A percentile compares a stretch with the other conserved stretches of the same genome.
Conservation (phyloP, 2,329 filamentous ascomycete genomes). For the Botrytis elliptica region DNA sequence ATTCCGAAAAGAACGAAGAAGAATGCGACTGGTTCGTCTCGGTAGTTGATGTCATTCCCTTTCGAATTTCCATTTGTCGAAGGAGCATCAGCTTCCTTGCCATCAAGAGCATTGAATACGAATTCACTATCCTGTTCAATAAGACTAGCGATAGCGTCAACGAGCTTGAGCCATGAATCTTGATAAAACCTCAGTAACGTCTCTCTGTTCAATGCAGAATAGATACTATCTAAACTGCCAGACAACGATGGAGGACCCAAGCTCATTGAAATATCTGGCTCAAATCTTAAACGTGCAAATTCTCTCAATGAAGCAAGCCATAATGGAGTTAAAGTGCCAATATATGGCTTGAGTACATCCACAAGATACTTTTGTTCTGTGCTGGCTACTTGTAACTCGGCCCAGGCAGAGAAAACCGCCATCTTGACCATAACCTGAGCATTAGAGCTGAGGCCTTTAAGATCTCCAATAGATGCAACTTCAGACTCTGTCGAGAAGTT, state of each 20-base stretch:
- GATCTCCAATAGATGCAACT: slow-evolving; percentile 84
- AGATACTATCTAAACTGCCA: slow-evolving; percentile 87
- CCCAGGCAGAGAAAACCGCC: slow-evolving; percentile 95
- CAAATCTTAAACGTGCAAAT: slow-evolving; percentile 88
- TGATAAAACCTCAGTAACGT: slow-evolving; percentile 95
- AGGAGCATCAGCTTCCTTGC: slow-evolving; percentile 59
- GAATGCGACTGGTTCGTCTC: slow-evolving; percentile 95
- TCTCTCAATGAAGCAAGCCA: slow-evolving; percentile 94
- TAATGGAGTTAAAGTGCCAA: slow-evolving; percentile 83
- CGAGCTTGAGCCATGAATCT: slow-evolving; percentile 92
- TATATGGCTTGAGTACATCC: slow-evolving; percentile 85
- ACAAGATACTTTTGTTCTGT: slow-evolving; percentile 86
- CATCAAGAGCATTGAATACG: slow-evolving; percentile 94
- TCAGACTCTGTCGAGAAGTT: slow-evolving; percentile 84
- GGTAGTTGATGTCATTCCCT: slow-evolving; percentile 87
- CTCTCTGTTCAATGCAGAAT: slow-evolving; percentile 90
- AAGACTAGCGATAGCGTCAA: slow-evolving; percentile 94
- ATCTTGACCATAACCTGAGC: slow-evolving; percentile 98
- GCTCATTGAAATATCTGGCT: slow-evolving; percentile 94
- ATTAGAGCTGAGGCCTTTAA: slow-evolving; percentile 90
- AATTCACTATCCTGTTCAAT: slow-evolving; percentile 98
- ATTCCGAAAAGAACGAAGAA: slow-evolving; percentile 98
- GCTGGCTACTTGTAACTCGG: slow-evolving; percentile 92
- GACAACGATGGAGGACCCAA: slow-evolving; percentile 77
- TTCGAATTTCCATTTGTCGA: slow-evolving; percentile 51